Base-by-base conservation (phyloP, 139 green algal genomes). In the Klebsormidium nitens region DNA sequence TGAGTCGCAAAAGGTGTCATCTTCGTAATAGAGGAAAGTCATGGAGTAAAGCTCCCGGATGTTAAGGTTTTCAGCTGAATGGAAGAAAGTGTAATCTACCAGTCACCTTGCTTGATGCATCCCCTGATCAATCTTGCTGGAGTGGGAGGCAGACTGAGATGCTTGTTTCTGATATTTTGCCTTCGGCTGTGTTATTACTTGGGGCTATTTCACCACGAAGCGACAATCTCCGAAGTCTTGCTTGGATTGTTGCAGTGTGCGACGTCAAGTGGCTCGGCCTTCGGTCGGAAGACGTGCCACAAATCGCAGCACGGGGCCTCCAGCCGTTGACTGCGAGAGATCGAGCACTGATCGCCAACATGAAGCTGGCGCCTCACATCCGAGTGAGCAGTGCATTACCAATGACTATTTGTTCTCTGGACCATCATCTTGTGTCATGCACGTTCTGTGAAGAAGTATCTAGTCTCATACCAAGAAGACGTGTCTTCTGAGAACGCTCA, bases 221-320 rank as follows among this genome's bases (percentile, higher is more conserved):
- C 42, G 42, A 8, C 42, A 8, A 8, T 14, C 42, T 14, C 42
- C 42, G 42, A 14, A 50, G 14, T 50, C 42, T 14, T 50, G 42
- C n/a, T 61, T 61, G 52, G 14, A n/a, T 61, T 23, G 23, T 56
- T 63, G 81, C 82, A 28, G 56, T 91, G 14, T 81, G 85, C 1
- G 58, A 59, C 8, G 62, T 95, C 38, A 57, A 56, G 11, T 96
- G 90, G 90, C 80, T 96, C 60, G 90, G 90, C 2, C 64, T 90
- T 2, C 72, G 75, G 1, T 44, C 36, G 11, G 37, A 40, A 17
- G 85, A 89, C 78, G 74, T 96, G 44, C 40, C 68, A 6, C 69
- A 73, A 2, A 79, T 82, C 8, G 73, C 78, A 1, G 72, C 64
- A 32, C 59, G 55, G 19, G 69, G 44, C n/a, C 89, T 85, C 46